A percentile compares a stretch with the other conserved stretches of the same genome.
These are phyloP conservation scores for Remersonia thermophila DNA, from an alignment of 2,329 filamentous ascomycete genomes.

Conservation along the genomic window DNA sequence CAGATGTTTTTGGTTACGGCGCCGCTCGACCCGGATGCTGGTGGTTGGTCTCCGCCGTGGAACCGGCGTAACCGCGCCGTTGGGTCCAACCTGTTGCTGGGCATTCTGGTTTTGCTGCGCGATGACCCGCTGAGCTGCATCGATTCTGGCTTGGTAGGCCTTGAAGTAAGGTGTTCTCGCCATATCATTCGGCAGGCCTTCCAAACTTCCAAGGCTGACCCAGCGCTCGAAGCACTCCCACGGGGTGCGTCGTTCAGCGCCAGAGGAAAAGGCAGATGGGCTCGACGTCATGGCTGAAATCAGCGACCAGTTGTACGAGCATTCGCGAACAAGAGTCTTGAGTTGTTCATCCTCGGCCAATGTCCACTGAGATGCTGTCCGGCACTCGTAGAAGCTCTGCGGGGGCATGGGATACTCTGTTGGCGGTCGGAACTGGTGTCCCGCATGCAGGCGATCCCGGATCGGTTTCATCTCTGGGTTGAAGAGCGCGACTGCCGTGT, in stretches of 20 bases:
- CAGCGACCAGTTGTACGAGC: conserved; percentile 94
- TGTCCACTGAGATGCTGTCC: conserved; percentile 84
- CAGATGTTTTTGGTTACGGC: conserved; percentile 75
- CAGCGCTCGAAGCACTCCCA: conserved; percentile 99
- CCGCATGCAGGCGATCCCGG: conserved; percentile 77
- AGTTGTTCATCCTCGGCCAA: conserved; percentile 83
- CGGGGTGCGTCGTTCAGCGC: conserved; percentile 77
- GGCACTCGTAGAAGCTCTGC: conserved; percentile 78
- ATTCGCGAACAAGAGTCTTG: conserved; percentile 72
- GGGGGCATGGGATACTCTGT: conserved; percentile 85
- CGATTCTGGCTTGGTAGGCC: conserved; percentile 48
- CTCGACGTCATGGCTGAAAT: conserved; percentile 71
- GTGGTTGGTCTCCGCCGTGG: conserved; percentile 59
- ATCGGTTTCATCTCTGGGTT: conserved; percentile 80
- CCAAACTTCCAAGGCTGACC: conserved; percentile 80
- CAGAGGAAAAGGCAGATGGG: conserved; percentile 67
- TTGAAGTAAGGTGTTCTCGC: conserved; percentile 93
- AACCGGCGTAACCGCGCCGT: conserved; percentile 34
- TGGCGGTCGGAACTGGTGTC: conserved; percentile 85
- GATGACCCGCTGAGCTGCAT: conserved; percentile 44
- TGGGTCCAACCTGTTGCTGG: conserved; percentile 23
- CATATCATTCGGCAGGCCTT: conserved; percentile 86
- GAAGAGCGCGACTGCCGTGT: conserved; percentile 74
- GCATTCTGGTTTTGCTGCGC: conserved; percentile 41
- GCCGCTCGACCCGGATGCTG: conserved; percentile 74